These are phyloP conservation scores for Stemphylium lycopersici DNA, from an alignment of 2,329 filamentous ascomycete species.

Conservation along the genomic window DNA sequence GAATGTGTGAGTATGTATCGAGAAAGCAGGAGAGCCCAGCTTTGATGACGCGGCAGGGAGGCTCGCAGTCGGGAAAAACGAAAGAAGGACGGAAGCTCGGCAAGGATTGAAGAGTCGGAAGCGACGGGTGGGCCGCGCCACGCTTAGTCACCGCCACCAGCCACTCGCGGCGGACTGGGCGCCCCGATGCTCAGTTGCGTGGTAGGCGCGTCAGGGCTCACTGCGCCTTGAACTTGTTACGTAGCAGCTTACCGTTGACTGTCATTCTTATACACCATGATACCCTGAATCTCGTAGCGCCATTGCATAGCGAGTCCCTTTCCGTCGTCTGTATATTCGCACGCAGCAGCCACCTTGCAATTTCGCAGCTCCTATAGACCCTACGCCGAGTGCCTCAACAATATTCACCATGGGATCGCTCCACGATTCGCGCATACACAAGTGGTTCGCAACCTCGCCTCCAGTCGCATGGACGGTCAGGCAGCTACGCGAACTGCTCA, in stretches of 20 bases:
- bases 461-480: conserved; percentile 89
- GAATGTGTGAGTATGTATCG: background rate
- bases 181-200: conserved; percentile 27
- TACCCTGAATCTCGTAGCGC: conserved; percentile 12
- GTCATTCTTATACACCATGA: conserved; percentile 29
- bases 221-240: conserved; percentile 41
- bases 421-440: conserved; percentile 66
- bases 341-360: conserved; percentile 7
- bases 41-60: conserved; percentile 34
- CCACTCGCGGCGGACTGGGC: conserved; percentile 11
- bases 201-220: conserved; percentile 38
- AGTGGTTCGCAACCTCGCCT: conserved; percentile 85
- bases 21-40: conserved; percentile 19
- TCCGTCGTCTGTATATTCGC: background rate
- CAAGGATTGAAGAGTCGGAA: conserved; percentile 18
- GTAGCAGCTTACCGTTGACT: conserved; percentile 37
- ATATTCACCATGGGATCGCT: conserved; percentile 53
- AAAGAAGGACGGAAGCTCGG: conserved; percentile 22
- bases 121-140: conserved; percentile 14
- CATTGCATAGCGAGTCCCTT: conserved; percentile 1
- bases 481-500: conserved; percentile 80
- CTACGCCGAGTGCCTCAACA: conserved; percentile 22
- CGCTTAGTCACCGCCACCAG: conserved; percentile 21
- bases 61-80: conserved; percentile 21
- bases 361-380: conserved; percentile 15